A percentile compares a stretch with the other conserved stretches of the same genome.
Conservation (phyloP, 192 early-diverging fungal genomes). For the Coemansia umbellata region DNA sequence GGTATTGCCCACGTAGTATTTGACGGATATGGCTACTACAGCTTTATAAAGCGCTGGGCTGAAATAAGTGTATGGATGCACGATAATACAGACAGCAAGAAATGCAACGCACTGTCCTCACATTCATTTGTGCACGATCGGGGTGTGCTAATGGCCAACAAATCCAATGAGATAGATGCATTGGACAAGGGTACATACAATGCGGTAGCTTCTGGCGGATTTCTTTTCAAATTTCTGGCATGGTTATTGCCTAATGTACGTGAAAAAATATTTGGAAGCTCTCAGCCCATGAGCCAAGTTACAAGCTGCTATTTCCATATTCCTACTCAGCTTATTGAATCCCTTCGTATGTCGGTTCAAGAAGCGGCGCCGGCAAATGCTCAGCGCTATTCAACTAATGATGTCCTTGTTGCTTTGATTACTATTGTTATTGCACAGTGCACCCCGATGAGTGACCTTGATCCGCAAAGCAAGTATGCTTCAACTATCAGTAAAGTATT, state of each 20-base stretch:
- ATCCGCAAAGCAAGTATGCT: background rate
- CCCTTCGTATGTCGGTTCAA: background rate
- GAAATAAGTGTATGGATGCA: conserved; percentile 9
- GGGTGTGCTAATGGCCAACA: background rate
- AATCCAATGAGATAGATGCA: background rate
- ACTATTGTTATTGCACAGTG: conserved; percentile 8
- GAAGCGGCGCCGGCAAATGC: background rate
- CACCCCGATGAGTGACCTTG: no score
- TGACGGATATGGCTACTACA: conserved; percentile 12
- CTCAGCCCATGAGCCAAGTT: background rate
- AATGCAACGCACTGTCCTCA: background rate
- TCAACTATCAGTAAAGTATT: background rate
- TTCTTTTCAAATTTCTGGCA: background rate
- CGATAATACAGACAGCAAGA: background rate
- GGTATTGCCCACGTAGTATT: conserved; percentile 15
- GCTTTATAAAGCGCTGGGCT: conserved; percentile 24
- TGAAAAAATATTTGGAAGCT: background rate
- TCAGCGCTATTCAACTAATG: conserved; percentile 14
- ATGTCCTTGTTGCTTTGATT: conserved; percentile 14
- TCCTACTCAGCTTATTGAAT: background rate
- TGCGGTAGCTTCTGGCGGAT: background rate
- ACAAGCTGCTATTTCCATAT: conserved; percentile 5
- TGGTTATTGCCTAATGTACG: conserved; percentile 17
- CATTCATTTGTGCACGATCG: background rate
- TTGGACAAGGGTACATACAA: background rate